phyloP scores from a whole-genome alignment of 2,329 filamentous ascomycete genomes.

The Pezicula carpinea region DNA sequence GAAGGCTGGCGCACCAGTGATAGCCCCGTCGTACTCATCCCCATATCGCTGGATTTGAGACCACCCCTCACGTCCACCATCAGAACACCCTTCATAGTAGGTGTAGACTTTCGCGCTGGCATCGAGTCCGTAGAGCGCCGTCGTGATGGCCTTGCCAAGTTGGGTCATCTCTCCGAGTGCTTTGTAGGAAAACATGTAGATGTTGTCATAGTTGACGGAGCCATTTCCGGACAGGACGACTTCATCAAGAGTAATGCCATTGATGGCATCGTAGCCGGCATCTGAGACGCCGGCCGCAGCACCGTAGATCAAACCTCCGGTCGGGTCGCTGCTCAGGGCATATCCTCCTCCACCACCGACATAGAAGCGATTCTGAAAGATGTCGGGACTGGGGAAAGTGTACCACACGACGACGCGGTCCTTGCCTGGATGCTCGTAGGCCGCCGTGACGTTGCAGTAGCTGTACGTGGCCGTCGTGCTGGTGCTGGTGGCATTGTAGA shows the following conservation, averaged over 20 bases:
- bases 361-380: constrained; percentile 41
- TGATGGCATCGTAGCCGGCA: constrained; percentile 40
- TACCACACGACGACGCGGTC: constrained; percentile 31
- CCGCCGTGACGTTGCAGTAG: constrained; percentile 29
- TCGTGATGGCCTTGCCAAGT: constrained; percentile 40
- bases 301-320: constrained; percentile 37
- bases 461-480: constrained; percentile 22
- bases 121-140: constrained; percentile 34
- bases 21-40: constrained; percentile 32
- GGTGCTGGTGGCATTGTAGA: constrained; percentile 32
- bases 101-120: constrained; percentile 21
- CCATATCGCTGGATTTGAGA: constrained; percentile 31
- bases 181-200: constrained; percentile 46
- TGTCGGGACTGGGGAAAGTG: constrained; percentile 29
- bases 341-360: constrained; percentile 40
- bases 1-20: constrained; percentile 33
- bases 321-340: constrained; percentile 32
- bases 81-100: constrained; percentile 32
- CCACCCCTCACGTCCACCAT: constrained; percentile 31
- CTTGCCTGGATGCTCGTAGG: constrained; percentile 23
- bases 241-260: constrained; percentile 30
- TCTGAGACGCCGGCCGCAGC: constrained; percentile 36
- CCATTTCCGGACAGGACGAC: constrained; percentile 43
- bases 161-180: constrained; percentile 46
- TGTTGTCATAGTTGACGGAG: constrained; percentile 44